Conservation (phyloP, 345 rosid genomes). For the Gossypium stocksii region DNA sequence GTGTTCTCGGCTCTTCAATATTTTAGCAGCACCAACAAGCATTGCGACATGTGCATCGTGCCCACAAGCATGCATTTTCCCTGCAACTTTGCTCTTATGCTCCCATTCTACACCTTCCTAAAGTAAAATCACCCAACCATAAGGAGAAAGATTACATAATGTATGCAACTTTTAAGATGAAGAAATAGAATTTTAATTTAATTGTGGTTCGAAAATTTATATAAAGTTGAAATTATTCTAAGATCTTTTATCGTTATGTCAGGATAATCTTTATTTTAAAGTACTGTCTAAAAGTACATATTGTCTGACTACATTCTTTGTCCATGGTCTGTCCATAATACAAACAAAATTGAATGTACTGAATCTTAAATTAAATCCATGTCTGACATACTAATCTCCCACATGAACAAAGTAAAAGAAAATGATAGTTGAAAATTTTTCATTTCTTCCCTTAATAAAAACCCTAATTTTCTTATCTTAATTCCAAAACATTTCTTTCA, state of each 20-base stretch:
- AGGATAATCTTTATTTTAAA: background rate
- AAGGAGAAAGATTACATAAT: background rate
- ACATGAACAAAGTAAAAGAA: background rate
- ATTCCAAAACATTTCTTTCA: background rate
- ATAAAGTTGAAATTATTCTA: background rate
- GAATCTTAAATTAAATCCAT: background rate
- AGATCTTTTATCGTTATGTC: background rate
- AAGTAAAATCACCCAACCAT: background rate
- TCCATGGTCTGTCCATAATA: background rate
- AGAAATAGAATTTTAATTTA: background rate
- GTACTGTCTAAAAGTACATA: background rate
- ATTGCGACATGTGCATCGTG: conserved; percentile 54
- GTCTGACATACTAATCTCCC: background rate
- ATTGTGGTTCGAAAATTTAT: background rate
- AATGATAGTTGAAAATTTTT: too few relatives aligned
- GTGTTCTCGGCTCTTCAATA: conserved; percentile 34
- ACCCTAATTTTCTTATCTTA: background rate
- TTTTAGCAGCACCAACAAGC: conserved; percentile 65
- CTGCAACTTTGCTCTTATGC: conserved; percentile 39
- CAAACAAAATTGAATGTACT: background rate
- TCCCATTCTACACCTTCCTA: conserved; percentile 48
- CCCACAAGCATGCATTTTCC: conserved; percentile 62
- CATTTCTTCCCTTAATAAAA: background rate
- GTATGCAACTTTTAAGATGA: background rate
- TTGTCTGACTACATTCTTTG: background rate